A percentile compares a stretch with the other conserved stretches of the same genome.
phyloP scores from a whole-genome alignment of 1,284 basidiomycete genomes.

The Irpex sp. region DNA sequence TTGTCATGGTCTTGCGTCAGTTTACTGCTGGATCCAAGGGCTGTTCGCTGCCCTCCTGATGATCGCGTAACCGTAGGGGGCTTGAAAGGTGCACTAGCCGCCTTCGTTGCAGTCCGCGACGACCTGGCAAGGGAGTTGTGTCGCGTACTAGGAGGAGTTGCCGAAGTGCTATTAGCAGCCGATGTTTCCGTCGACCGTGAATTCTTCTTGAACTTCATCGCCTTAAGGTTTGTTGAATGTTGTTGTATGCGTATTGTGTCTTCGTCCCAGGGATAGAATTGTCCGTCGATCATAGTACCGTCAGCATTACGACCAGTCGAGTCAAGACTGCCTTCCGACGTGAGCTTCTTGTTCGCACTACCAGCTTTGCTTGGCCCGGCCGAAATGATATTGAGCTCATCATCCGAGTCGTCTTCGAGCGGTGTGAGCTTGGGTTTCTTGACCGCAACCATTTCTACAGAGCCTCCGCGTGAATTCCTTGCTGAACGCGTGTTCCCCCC shows the following conservation, averaged over 20 bases:
- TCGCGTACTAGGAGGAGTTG: neutral
- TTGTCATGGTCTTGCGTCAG: neutral
- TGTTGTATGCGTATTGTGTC: constrained; percentile 7
- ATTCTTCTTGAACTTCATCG: constrained; percentile 13
- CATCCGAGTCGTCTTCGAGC: neutral
- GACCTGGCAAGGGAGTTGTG: neutral
- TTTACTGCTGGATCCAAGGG: neutral
- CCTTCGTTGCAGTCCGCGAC: neutral
- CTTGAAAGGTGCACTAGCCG: constrained; percentile 10
- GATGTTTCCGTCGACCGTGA: constrained; percentile 11
- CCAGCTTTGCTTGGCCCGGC: neutral
- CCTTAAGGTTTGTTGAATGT: constrained; percentile 1
- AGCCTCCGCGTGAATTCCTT: neutral
- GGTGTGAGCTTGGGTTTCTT: neutral
- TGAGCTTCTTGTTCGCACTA: neutral
- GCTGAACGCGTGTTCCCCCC: neutral
- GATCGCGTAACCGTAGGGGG: constrained; percentile 1
- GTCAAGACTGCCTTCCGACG: neutral
- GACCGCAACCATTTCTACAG: neutral
- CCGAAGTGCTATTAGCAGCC: neutral
- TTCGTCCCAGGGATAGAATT: neutral
- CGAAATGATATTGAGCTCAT: constrained; percentile 8
- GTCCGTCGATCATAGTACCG: neutral
- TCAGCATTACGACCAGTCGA: neutral
- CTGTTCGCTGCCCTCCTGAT: neutral